A percentile compares a stretch with the other conserved stretches of the same genome.
phyloP scores from a whole-genome alignment of 768 basidiomycete genomes.

The Termitomyces heimii region DNA sequence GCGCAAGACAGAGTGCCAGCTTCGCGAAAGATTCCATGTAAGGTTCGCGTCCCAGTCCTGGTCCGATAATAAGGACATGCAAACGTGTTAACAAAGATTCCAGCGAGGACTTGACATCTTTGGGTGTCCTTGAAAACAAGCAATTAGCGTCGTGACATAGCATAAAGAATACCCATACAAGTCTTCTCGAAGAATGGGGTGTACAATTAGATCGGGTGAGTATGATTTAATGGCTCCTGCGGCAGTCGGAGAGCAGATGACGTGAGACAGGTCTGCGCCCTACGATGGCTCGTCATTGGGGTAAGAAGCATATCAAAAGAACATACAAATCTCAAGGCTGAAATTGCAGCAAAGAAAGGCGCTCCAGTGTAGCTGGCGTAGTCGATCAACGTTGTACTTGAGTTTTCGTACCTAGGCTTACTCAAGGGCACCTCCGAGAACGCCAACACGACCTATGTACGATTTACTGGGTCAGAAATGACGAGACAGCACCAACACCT shows the following conservation, averaged over 20 bases:
- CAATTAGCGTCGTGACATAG: background rate
- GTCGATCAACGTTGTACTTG: background rate
- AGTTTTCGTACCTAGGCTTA: conserved; percentile 31
- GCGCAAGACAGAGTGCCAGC: conserved; percentile 69
- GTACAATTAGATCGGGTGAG: conserved; percentile 95
- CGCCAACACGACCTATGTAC: conserved; percentile 74
- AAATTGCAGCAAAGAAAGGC: conserved; percentile 92
- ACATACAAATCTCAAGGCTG: conserved; percentile 78
- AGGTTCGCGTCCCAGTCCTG: conserved; percentile 85
- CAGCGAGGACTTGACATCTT: conserved; percentile 45
- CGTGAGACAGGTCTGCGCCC: conserved; percentile 95
- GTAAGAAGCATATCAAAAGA: background rate
- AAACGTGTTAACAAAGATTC: conserved; percentile 74
- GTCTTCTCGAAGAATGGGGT: conserved; percentile 78
- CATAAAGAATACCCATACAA: conserved; percentile 32
- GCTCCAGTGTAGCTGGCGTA: conserved; percentile 85
- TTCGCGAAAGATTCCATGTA: conserved; percentile 87
- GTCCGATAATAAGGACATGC: conserved; percentile 91
- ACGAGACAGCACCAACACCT: conserved; percentile 13
- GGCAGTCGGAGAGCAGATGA: conserved; percentile 92
- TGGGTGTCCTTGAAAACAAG: conserved; percentile 34
- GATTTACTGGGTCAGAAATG: background rate
- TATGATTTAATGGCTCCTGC: conserved; percentile 95
- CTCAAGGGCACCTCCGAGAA: conserved; percentile 93
- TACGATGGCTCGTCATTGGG: conserved; percentile 17